Evolutionary conservation across 768 basidiomycete genomes (phyloP).

Genomic region (Crepidotus variabilis): DNA sequence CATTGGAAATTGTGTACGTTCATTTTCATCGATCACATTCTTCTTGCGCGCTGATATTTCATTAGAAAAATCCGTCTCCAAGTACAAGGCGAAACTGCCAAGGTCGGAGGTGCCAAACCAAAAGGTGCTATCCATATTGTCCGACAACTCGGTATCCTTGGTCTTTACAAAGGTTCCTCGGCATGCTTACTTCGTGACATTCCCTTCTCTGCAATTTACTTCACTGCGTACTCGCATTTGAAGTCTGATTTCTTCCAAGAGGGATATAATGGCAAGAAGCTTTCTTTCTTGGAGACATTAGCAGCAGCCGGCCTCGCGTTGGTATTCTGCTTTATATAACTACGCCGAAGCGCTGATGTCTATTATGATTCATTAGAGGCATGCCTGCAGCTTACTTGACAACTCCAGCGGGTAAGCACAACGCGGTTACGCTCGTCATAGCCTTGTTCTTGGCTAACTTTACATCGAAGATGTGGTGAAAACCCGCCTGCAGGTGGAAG

Average conservation of each 20-base stretch:
- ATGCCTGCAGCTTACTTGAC: slow-evolving; percentile 97
- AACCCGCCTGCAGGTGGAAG: slow-evolving; percentile 92
- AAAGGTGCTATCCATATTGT: slow-evolving; percentile 92
- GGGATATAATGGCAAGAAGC: slow-evolving; percentile 90
- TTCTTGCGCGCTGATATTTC: slow-evolving; percentile 7
- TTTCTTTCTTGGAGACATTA: slow-evolving; percentile 89
- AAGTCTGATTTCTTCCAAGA: slow-evolving; percentile 95
- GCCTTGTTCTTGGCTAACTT: slow-evolving; percentile 9
- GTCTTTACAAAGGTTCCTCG: slow-evolving; percentile 88
- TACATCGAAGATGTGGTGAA: slow-evolving; percentile 85
- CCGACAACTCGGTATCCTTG: slow-evolving; percentile 86
- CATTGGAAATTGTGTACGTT: slow-evolving; percentile 89
- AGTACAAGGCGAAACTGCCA: slow-evolving; percentile 93
- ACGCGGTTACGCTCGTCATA: slow-evolving; percentile 14
- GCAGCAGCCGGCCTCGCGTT: slow-evolving; percentile 78
- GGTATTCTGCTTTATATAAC: slow-evolving; percentile 26
- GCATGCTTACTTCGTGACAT: slow-evolving; percentile 95
- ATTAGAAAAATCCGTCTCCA: slow-evolving; percentile 88
- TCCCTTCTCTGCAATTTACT: slow-evolving; percentile 94
- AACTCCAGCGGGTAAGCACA: slow-evolving; percentile 71
- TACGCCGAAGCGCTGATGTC: slow-evolving; percentile 23
- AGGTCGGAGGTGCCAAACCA: slow-evolving; percentile 73
- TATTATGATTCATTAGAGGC: slow-evolving; percentile 56
- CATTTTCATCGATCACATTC: background rate
- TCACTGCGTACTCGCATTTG: slow-evolving; percentile 83